Conservation (phyloP, 2,329 filamentous ascomycete species). For the Domatiomyces globalis region DNA sequence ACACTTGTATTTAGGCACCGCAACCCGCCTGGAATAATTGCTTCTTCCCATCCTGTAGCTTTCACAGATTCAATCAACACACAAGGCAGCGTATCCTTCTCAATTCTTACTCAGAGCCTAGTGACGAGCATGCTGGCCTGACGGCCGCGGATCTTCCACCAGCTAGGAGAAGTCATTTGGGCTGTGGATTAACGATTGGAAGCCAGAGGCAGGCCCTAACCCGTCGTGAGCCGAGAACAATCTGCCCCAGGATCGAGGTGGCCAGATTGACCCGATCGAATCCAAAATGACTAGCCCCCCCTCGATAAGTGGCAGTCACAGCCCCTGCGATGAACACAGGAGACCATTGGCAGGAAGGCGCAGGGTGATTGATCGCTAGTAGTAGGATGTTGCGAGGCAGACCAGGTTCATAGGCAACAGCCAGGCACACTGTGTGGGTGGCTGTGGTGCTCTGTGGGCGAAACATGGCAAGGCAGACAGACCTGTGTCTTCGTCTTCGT, state of each 20-base stretch:
- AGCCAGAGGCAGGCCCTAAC: neutral
- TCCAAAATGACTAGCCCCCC: no score
- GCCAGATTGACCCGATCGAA: neutral
- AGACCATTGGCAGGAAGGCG: neutral
- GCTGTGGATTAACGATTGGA: neutral
- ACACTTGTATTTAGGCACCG: no score
- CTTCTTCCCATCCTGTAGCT: no score
- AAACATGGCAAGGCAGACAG: no score
- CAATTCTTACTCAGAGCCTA: neutral
- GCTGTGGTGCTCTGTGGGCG: no score
- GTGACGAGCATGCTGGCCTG: neutral
- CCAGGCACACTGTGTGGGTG: no score
- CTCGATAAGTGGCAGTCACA: neutral
- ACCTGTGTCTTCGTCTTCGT: no score
- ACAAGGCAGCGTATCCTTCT: neutral
- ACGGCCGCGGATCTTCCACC: neutral
- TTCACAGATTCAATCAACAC: no score
- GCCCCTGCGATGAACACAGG: neutral
- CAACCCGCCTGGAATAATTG: no score
- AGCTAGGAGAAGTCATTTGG: neutral
- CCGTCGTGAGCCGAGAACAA: neutral
- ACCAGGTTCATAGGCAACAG: no score
- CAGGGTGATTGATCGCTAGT: neutral
- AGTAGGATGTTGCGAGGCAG: neutral
- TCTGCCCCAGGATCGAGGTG: neutral